Base-by-base conservation (phyloP, 768 basidiomycete genomes). In the Boletus patriciae region DNA sequence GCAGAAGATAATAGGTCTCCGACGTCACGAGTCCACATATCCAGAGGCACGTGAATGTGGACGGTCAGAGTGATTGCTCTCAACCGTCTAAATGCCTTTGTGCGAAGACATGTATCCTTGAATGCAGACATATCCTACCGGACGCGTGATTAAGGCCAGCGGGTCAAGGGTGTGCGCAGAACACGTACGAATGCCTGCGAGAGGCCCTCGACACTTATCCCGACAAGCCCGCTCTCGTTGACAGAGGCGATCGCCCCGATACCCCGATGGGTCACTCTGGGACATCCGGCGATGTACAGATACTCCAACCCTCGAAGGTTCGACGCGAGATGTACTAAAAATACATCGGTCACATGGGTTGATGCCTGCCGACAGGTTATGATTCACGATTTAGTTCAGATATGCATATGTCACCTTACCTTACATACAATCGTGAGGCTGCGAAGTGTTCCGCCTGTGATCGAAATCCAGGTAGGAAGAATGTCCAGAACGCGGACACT, bases 371-470 rank as follows among this genome's bases (percentile, higher is more conserved):
- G 6, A 50, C n/a, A 36, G 16, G 45, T 12, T 48, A 29, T 52
- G 53, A 47, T 42, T 44, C 21, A 23, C 42, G 5, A 34, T 40
- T 48, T 23, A 31, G 33, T 42, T 15, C 6, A 9, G 21, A 46
- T 47, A 27, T 18, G 37, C 21, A 38, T 25, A 13, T 27, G 15
- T 34, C 31, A 43, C 57, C 75, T 55, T 54, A 84, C 90, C 78
- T 85, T 87, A 71, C 89, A 92, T 45, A 90, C 80, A 12, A 92
- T 62, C 5, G 83, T 85, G 46, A 93, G 72, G 57, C 74, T 82
- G 31, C 75, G 76, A 47, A 93, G 74, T 3, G 77, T 79, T 27
- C 63, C 43, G 0, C 78, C 76, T 3, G 77, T 82, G 10, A 67
- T 53, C 11, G 63, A 64, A 15, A 83, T 67, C 89, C 89, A 90